Base-by-base conservation (phyloP, 2,329 filamentous ascomycete species). In the Fusarium duplospermum region DNA sequence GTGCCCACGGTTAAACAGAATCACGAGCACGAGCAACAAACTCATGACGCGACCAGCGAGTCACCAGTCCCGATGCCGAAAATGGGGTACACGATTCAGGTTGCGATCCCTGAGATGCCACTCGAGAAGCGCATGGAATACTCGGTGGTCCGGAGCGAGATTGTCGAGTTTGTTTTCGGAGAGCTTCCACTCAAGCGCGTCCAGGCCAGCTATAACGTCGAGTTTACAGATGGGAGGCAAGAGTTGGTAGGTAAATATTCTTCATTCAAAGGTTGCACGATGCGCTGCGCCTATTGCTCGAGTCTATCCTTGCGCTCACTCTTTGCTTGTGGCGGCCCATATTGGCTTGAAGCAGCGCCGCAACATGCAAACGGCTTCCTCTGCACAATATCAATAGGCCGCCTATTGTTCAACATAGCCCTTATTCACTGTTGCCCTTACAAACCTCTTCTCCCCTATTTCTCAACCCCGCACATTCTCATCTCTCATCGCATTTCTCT, bases 221-320 rank as follows among this genome's bases (percentile, higher is more conserved):
- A 87, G 67, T 88, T 87, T 57, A 83, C 83, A 33, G 86, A 88
- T 72, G 87, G 86, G 27, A 81, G 83, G 59, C 74, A 83, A 70
- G 82, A 86, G 63, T 67, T 82, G 74, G 87, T 88, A 82, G 82
- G 86, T 84, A 35, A 45, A 59, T 31, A 24, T 59, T 56, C 57
- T 33, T 67, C 45, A 40, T 58, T 60, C 36, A 54, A 24, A 22
- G 22, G 13, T 29, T 62, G 20, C 18, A 31, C 35, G 38, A 20
- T 27, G 16, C 20, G 56, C 31, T 5, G 31, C 31, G 31, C 5
- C 31, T 33, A n/a, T 50, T 57, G 33, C 14, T n/a, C 42, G 62
- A 27, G 59, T 22, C 29, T 27, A 52, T 31, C 27, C 18, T 52
- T 52, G 27, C 47, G 10, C 47, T 67, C 38, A n/a, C 52, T 60